Conservation (phyloP, 2,329 filamentous ascomycete species). For the Stachybotrys chartarum region DNA sequence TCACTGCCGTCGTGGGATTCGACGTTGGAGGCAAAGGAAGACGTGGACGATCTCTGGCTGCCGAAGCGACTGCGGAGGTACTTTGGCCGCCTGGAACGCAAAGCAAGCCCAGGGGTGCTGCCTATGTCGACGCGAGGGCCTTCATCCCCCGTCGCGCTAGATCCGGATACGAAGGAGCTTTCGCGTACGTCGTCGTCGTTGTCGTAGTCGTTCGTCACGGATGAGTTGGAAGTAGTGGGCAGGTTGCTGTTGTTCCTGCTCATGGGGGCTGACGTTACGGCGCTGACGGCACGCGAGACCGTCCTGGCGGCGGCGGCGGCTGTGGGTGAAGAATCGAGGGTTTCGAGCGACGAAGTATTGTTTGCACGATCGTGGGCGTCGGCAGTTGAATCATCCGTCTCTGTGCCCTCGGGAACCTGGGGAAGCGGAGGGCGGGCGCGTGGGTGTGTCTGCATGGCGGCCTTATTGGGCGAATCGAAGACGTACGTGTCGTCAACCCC, state of each 20-base stretch:
- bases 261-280: slow-evolving; percentile 24
- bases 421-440: neutral
- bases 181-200: slow-evolving; percentile 21
- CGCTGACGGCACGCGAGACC: slow-evolving; percentile 44
- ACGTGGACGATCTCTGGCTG: slow-evolving; percentile 54
- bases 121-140: slow-evolving; percentile 32
- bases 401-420: neutral
- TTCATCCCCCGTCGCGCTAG: slow-evolving; percentile 19
- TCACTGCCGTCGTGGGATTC: slow-evolving; percentile 62
- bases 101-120: slow-evolving; percentile 36
- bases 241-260: slow-evolving; percentile 5
- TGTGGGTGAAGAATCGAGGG: slow-evolving; percentile 49
- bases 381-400: slow-evolving; percentile 14
- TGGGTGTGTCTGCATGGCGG: slow-evolving; percentile 16
- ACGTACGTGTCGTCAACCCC: slow-evolving; percentile 53
- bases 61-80: slow-evolving; percentile 50
- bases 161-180: slow-evolving; percentile 19
- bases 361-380: slow-evolving; percentile 21
- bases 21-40: slow-evolving; percentile 47
- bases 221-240: neutral
- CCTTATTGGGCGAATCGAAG: slow-evolving; percentile 39
- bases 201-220: slow-evolving; percentile 5
- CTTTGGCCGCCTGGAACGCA: slow-evolving; percentile 44
- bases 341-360: slow-evolving; percentile 43
- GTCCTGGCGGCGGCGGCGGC: slow-evolving; percentile 47